These are phyloP conservation scores for Cordyceps javanica DNA, from an alignment of 2,329 filamentous ascomycete species.

Conservation along the genomic window DNA sequence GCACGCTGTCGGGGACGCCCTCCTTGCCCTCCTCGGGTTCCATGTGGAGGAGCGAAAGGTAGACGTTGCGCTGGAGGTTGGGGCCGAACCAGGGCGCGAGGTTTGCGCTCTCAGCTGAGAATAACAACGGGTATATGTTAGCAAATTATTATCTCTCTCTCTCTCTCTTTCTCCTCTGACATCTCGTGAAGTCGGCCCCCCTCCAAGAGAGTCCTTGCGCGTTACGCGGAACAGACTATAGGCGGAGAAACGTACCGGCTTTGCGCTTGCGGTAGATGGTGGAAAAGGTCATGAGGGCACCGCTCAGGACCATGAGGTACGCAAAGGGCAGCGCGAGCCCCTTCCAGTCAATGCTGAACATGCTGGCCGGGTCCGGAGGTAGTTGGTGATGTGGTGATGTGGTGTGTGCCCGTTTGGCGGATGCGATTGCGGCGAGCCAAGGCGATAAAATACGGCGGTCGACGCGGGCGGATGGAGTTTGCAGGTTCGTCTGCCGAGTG, in stretches of 20 bases:
- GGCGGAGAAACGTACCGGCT: slow-evolving; percentile 51
- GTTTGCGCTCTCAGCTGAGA: slow-evolving; percentile 74
- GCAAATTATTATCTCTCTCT: neutral
- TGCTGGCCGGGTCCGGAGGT: slow-evolving; percentile 29
- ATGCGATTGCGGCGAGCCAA: neutral
- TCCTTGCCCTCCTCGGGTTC: slow-evolving; percentile 61
- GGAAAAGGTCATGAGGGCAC: slow-evolving; percentile 87
- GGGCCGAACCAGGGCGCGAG: slow-evolving; percentile 92
- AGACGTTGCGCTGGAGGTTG: slow-evolving; percentile 89
- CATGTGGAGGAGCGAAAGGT: slow-evolving; percentile 84
- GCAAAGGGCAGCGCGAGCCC: slow-evolving; percentile 80
- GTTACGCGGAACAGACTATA: too few relatives aligned
- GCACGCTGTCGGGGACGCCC: slow-evolving; percentile 70
- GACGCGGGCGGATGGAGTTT: neutral
- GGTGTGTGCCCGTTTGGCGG: neutral
- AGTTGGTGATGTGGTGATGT: slow-evolving; percentile 5
- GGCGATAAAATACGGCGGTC: neutral
- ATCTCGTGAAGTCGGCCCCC: too few relatives aligned
- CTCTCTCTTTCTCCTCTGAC: neutral
- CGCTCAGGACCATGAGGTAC: slow-evolving; percentile 81
- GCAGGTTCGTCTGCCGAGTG: neutral
- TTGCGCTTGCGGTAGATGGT: slow-evolving; percentile 90
- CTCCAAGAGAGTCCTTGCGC: too few relatives aligned
- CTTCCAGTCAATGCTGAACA: slow-evolving; percentile 67
- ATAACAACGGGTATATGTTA: too few relatives aligned